phyloP scores from a whole-genome alignment of 164 flowering plant genomes.

The Sedum album region DNA sequence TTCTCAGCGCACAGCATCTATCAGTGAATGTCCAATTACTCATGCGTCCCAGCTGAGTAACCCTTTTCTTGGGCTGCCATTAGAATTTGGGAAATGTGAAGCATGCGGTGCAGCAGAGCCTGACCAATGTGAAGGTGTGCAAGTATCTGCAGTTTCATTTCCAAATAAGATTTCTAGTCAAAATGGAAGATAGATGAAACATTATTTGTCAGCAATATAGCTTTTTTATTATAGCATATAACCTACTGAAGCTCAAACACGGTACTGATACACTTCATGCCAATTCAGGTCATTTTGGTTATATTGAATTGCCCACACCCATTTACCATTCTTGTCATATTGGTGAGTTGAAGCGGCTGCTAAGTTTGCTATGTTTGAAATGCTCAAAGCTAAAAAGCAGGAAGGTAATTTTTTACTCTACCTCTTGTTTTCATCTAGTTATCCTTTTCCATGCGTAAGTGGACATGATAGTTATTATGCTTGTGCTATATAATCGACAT shows the following conservation, averaged over 20 bases:
- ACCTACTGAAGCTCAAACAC: not conserved
- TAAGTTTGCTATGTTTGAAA: constrained; percentile 64
- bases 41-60: constrained; percentile 79
- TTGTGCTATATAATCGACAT: not conserved
- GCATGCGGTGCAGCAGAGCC: constrained; percentile 88
- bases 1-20: constrained; percentile 58
- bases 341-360: constrained; percentile 50
- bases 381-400: constrained; percentile 57
- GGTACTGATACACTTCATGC: not conserved
- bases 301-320: constrained; percentile 71
- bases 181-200: not conserved
- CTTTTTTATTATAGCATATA: not conserved
- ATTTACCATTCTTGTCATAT: constrained; percentile 78
- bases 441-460: not conserved
- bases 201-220: not conserved
- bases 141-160: not conserved
- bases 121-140: constrained; percentile 82
- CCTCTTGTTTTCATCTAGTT: not conserved
- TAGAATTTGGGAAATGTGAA: constrained; percentile 83
- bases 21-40: constrained; percentile 57
- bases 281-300: constrained; percentile 89
- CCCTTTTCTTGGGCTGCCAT: constrained; percentile 86
- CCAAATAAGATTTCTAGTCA: not conserved
- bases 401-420: constrained; percentile 38
- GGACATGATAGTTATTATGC: not conserved